Evolutionary conservation across 2,329 filamentous ascomycete species (phyloP), one percentile per base, ranked within the genome.

Genomic region (Sarocladium kiliense): DNA sequence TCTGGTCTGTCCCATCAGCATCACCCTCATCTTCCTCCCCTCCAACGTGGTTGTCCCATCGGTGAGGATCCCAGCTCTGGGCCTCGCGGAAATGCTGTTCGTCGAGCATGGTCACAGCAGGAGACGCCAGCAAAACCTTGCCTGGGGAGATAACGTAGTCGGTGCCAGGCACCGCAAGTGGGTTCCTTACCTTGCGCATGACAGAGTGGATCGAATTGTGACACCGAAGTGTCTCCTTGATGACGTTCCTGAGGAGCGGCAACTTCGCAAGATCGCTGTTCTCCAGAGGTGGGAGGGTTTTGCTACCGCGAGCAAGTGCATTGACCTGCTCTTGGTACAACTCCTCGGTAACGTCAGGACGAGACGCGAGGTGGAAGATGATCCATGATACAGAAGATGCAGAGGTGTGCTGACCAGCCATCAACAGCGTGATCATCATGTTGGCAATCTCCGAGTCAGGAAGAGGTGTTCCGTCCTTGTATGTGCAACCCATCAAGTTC

Each of bases 341-440:
- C 58, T 88, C 84, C 60, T 91, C 86, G 53, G 82, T 72, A 55
- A 91, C 80, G 25, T 87, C 79, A 0, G 88, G 88, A 16, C 84
- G 77, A 1, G 85, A 80, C 10, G 89, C 88, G 2, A 93, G 78
- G 50, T 84, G 86, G 12, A 92, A 77, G 61, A 92, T 73, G 60
- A 91, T 89, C 88, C 88, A 93, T 9, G 86, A 79, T 61, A 84
- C 84, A n/a, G 87, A 87, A 0, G 88, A 86, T 4, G 88, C 87
- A 0, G 88, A 91, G 1, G 87, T 88, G 73, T 93, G 89, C 66
- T 94, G 89, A 53, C 89, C 89, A 11, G 86, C 89, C 88, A 94
- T 92, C 53, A 93, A 79, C 16, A 93, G 78, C 0, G 88, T 88
- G 64, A 93, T 93, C 89, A 93, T 91, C 78, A 93, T 89, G 70